Evolutionary conservation across 2,329 filamentous ascomycete genomes (phyloP).

Genomic region (Fusarium coffeatum): DNA sequence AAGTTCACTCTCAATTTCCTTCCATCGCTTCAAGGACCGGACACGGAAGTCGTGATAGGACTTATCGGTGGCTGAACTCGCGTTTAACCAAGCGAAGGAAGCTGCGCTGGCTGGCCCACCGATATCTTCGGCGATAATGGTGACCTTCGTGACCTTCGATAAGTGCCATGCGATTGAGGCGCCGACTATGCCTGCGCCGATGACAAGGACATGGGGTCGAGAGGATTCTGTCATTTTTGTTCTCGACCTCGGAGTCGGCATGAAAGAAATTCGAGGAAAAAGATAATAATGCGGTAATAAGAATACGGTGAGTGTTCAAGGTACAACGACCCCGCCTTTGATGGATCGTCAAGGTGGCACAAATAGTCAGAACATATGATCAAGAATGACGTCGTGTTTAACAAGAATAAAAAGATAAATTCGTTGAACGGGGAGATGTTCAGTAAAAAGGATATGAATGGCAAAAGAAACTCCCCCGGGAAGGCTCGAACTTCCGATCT

Average conservation of each 20-base stretch:
- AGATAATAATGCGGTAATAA: neutral
- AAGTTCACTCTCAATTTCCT: slow-evolving; percentile 13
- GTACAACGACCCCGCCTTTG: neutral
- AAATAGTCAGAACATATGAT: neutral
- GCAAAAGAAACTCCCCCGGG: slow-evolving; percentile 40
- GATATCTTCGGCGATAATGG: slow-evolving; percentile 28
- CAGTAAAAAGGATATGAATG: accelerated
- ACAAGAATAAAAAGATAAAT: accelerated
- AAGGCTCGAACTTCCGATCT: slow-evolving; percentile 49
- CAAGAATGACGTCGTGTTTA: accelerated
- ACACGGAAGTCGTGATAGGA: slow-evolving; percentile 28
- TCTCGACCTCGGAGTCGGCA: too few relatives aligned
- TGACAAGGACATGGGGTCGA: slow-evolving; percentile 16
- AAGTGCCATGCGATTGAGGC: slow-evolving; percentile 35
- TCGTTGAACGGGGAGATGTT: accelerated
- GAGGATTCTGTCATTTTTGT: neutral
- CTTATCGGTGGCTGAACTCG: slow-evolving; percentile 15
- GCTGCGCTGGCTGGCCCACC: slow-evolving; percentile 20
- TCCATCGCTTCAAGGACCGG: slow-evolving; percentile 30
- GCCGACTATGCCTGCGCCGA: slow-evolving; percentile 33
- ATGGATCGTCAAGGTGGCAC: accelerated
- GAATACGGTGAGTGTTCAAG: neutral
- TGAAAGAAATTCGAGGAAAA: neutral
- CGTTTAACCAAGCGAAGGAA: slow-evolving; percentile 37
- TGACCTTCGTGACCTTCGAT: slow-evolving; percentile 13